Percentiles rank a stretch among this genome's conserved stretches.
Conservation (phyloP, 2,329 filamentous ascomycete species). For the Lecanosticta acicola region DNA sequence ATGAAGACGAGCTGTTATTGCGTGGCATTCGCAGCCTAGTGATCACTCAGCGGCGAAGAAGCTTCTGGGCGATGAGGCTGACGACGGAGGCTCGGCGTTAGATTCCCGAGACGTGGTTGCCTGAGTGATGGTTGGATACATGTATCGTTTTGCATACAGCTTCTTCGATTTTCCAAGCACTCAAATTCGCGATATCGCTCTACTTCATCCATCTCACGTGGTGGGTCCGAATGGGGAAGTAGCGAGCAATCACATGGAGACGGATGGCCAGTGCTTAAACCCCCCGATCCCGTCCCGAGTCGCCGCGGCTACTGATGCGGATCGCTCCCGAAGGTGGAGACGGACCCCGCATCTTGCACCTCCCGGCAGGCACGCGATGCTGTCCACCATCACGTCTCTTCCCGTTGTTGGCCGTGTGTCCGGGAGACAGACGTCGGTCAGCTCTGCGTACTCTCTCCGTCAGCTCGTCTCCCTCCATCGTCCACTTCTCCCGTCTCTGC, state of each 20-base stretch:
- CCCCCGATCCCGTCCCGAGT: too few species aligned
- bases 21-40: slow-evolving; percentile 5
- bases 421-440: too few species aligned
- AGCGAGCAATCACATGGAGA: not conserved
- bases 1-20: too few species aligned
- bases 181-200: not conserved
- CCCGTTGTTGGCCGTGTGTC: not conserved
- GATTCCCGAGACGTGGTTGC: too few species aligned
- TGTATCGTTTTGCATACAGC: too few species aligned
- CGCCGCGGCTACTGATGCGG: not conserved
- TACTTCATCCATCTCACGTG: not conserved
- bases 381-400: not conserved
- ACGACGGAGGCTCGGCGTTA: slow-evolving; percentile 4
- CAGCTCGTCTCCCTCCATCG: not conserved
- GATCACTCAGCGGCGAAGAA: slow-evolving; percentile 19
- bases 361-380: not conserved
- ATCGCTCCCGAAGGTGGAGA: not conserved
- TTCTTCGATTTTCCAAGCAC: not conserved
- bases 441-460: not conserved
- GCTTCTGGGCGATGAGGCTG: slow-evolving; percentile 12
- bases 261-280: not conserved
- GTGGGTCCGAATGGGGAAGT: not conserved
- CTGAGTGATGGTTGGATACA: too few species aligned
- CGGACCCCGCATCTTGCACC: not conserved
- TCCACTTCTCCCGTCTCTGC: not conserved